Percentiles rank a stretch among this genome's conserved stretches.
Conservation (phyloP, 2,329 filamentous ascomycete species). For the Cladosporium halotolerans region DNA sequence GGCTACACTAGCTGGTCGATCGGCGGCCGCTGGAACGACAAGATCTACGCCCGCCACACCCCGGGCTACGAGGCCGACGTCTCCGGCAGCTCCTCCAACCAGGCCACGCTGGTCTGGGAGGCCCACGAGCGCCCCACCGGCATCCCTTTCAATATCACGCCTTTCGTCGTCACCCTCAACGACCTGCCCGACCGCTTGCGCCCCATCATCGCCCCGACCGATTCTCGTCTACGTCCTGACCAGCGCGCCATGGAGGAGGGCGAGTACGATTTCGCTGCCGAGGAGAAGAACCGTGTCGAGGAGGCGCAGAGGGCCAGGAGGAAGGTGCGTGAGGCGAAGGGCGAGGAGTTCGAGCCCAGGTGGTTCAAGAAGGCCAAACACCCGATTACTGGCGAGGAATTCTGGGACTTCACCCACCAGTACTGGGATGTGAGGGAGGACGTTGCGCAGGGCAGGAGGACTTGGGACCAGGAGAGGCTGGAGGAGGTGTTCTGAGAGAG, state of each 20-base stretch:
- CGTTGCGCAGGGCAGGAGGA: constrained; percentile 55
- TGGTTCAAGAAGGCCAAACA: constrained; percentile 77
- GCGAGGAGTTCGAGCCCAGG: constrained; percentile 73
- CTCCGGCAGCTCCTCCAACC: constrained; percentile 47
- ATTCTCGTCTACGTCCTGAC: constrained; percentile 86
- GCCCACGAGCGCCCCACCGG: constrained; percentile 71
- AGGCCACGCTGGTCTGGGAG: constrained; percentile 91
- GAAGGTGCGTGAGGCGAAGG: constrained; percentile 64
- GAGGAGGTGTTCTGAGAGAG: constrained; percentile 61
- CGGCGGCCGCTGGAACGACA: constrained; percentile 94
- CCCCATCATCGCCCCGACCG: constrained; percentile 78
- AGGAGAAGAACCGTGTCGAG: constrained; percentile 90
- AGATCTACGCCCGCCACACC: constrained; percentile 87
- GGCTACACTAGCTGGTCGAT: constrained; percentile 84
- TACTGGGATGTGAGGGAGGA: constrained; percentile 76
- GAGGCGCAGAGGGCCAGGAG: constrained; percentile 79
- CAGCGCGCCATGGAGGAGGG: constrained; percentile 98
- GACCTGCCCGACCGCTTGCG: constrained; percentile 77
- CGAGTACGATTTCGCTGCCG: constrained; percentile 87
- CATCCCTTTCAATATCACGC: constrained; percentile 95
- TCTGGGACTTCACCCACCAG: constrained; percentile 80
- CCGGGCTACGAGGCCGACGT: constrained; percentile 78
- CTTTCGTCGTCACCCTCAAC: constrained; percentile 92
- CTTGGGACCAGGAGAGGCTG: constrained; percentile 57
- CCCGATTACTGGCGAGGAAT: constrained; percentile 76